Percentiles rank a stretch among this genome's conserved stretches.
These are phyloP conservation scores for Boletus subcaerulescens DNA, from an alignment of 768 basidiomycete genomes.

Conservation along the genomic window DNA sequence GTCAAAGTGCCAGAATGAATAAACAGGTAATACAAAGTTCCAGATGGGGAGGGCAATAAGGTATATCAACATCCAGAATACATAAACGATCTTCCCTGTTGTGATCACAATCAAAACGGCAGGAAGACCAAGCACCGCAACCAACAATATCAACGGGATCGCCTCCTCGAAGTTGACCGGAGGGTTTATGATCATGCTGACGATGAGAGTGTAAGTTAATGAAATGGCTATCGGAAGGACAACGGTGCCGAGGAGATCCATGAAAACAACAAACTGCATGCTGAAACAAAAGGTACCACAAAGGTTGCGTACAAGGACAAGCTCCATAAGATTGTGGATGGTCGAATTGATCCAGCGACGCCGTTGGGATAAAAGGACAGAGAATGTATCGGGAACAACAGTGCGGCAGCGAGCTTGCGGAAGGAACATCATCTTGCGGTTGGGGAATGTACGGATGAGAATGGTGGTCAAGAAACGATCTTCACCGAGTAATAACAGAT, in stretches of 20 bases:
- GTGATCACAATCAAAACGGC: conserved; percentile 91
- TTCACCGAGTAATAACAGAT: conserved; percentile 92
- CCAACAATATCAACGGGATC: conserved; percentile 87
- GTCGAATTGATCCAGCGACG: conserved; percentile 99
- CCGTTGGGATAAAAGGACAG: conserved; percentile 90
- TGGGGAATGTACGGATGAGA: conserved; percentile 94
- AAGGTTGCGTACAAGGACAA: conserved; percentile 92
- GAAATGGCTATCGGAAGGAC: conserved; percentile 92
- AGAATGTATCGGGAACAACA: conserved; percentile 94
- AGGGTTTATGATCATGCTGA: conserved; percentile 74
- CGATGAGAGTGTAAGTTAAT: conserved; percentile 86
- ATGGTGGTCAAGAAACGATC: conserved; percentile 98
- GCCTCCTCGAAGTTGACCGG: conserved; percentile 87
- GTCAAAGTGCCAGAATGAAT: conserved; percentile 99
- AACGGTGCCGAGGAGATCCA: conserved; percentile 90
- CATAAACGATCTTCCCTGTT: conserved; percentile 91
- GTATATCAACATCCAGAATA: conserved; percentile 98
- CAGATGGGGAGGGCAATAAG: conserved; percentile 89
- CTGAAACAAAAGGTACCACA: conserved; percentile 99
- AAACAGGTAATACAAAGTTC: conserved; percentile 92
- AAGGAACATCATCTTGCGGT: conserved; percentile 99
- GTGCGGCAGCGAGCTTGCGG: conserved; percentile 95
- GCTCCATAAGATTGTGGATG: conserved; percentile 98
- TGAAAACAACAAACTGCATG: conserved; percentile 99
- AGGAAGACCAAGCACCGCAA: conserved; percentile 90